Percentiles rank a stretch among this genome's conserved stretches.
phyloP scores from a whole-genome alignment of 2,329 filamentous ascomycete genomes.

The Spiromastix sp. region DNA sequence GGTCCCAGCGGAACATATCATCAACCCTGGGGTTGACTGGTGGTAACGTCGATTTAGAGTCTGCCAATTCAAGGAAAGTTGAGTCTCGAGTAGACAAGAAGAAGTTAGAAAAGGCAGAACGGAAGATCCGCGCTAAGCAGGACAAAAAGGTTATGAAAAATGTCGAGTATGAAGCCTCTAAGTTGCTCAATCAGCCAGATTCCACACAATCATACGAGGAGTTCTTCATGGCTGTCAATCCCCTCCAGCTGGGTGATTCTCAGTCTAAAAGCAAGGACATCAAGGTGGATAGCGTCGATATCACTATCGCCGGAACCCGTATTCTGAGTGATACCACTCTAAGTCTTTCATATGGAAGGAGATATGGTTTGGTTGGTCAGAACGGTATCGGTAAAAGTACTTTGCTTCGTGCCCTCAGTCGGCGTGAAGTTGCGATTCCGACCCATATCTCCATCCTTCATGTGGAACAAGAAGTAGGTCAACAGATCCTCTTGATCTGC shows the following conservation, averaged over 20 bases:
- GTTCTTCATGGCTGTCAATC: slow-evolving; percentile 99
- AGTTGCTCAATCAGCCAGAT: slow-evolving; percentile 72
- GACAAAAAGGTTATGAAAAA: slow-evolving; percentile 98
- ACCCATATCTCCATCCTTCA: slow-evolving; percentile 98
- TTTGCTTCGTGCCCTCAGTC: slow-evolving; percentile 79
- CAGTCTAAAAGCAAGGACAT: slow-evolving; percentile 94
- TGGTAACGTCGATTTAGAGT: slow-evolving; percentile 81
- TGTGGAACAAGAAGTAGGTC: slow-evolving; percentile 86
- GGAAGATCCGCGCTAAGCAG: slow-evolving; percentile 96
- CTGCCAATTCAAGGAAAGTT: slow-evolving; percentile 83
- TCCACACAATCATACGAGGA: slow-evolving; percentile 91
- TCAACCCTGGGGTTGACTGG: slow-evolving; percentile 83
- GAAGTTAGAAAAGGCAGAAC: slow-evolving; percentile 97
- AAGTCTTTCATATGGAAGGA: slow-evolving; percentile 80
- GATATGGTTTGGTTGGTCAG: slow-evolving; percentile 95
- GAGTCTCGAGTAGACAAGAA: slow-evolving; percentile 97
- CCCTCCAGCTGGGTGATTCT: slow-evolving; percentile 69
- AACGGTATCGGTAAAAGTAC: slow-evolving; percentile 99
- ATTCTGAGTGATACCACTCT: slow-evolving; percentile 87
- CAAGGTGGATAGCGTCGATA: slow-evolving; percentile 92
- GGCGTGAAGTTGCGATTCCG: slow-evolving; percentile 87
- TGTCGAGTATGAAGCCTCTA: slow-evolving; percentile 93
- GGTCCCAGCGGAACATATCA: slow-evolving; percentile 88
- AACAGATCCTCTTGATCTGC: background rate
- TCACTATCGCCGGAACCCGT: slow-evolving; percentile 77